phyloP scores from a whole-genome alignment of 257 asterid species.

The Cinchona pubescens region DNA sequence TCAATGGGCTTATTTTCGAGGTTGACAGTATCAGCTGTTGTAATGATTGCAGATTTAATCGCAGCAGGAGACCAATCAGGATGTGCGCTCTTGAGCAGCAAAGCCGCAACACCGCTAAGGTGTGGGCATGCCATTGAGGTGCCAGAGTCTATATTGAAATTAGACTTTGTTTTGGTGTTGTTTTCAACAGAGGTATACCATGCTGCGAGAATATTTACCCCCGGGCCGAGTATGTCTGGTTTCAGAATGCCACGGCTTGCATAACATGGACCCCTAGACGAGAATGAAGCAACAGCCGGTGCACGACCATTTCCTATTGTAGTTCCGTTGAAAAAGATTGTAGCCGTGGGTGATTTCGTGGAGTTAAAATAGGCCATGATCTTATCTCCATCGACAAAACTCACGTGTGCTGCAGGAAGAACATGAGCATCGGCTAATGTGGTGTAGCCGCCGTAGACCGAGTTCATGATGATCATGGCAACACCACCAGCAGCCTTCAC shows the following conservation, averaged over 20 bases:
- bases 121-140: conserved; percentile 26
- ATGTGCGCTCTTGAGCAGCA: conserved; percentile 24
- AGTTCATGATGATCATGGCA: conserved; percentile 14
- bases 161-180: not conserved
- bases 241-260: conserved; percentile 16
- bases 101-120: conserved; percentile 21
- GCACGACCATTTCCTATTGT: conserved; percentile 9
- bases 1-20: conserved; percentile 5
- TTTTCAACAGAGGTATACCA: conserved; percentile 14
- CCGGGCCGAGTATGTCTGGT: conserved; percentile 22
- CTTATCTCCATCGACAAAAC: not conserved
- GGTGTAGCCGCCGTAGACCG: not conserved
- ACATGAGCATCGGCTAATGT: not conserved
- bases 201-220: conserved; percentile 24
- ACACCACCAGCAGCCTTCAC: conserved; percentile 12
- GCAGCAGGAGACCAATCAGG: conserved; percentile 27
- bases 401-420: not conserved
- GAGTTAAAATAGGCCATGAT: not conserved
- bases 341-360: not conserved
- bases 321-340: conserved; percentile 14
- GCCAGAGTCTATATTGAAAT: conserved; percentile 13
- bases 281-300: conserved; percentile 15
- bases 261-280: conserved; percentile 18
- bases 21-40: conserved; percentile 16
- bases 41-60: conserved; percentile 18